Percentiles rank a stretch among this genome's conserved stretches.
These are phyloP conservation scores for Starmerella powellii DNA, from an alignment of 805 yeast species.

Conservation along the genomic window DNA sequence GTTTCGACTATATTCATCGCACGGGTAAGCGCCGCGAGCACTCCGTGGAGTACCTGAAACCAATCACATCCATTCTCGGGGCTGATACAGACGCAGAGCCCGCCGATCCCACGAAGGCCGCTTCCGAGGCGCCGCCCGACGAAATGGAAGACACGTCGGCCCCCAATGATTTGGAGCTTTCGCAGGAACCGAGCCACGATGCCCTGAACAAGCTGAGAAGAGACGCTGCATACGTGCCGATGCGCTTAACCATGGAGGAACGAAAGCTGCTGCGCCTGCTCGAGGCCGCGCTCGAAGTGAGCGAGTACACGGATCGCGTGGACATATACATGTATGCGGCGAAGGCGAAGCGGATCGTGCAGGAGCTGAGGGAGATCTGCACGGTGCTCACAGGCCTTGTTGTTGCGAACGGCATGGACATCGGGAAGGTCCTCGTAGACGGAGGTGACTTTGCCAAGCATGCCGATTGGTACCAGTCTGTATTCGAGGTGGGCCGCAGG, in stretches of 20 bases:
- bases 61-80: conserved; percentile 1
- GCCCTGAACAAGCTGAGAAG: conserved; percentile 25
- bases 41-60: conserved; percentile 20
- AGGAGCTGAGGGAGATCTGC: conserved; percentile 63
- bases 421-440: conserved; percentile 47
- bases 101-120: background rate
- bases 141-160: too few relatives aligned
- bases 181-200: too few relatives aligned
- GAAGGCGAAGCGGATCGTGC: conserved; percentile 57
- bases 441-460: conserved; percentile 57
- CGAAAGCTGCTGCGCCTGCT: conserved; percentile 53
- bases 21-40: conserved; percentile 38
- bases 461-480: conserved; percentile 56
- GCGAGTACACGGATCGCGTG: conserved; percentile 69
- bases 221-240: conserved; percentile 45
- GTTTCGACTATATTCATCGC: conserved; percentile 55
- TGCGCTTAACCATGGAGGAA: conserved; percentile 56
- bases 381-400: conserved; percentile 68
- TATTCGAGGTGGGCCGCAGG: conserved; percentile 69
- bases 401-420: conserved; percentile 62
- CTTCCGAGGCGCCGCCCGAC: background rate
- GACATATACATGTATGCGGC: conserved; percentile 57
- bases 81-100: conserved; percentile 10
- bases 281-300: conserved; percentile 67
- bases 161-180: too few relatives aligned